Evolutionary conservation across 1,284 basidiomycete species (phyloP), one percentile per base, ranked within the genome.

Genomic region (Leccinum fallax): DNA sequence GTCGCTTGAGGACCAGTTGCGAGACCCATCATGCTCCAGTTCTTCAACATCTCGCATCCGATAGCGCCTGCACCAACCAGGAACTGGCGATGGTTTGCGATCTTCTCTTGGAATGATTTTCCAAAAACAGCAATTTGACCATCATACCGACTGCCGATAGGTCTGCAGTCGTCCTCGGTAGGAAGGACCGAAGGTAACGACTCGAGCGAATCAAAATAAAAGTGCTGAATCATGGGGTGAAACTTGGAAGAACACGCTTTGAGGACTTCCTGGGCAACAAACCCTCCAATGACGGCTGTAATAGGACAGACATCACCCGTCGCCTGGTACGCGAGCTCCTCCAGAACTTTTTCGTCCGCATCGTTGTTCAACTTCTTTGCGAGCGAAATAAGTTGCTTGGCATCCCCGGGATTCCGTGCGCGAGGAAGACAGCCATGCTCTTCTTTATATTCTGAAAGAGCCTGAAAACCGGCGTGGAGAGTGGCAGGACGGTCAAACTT

Each of bases 21-120:
- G 54, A 99, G 81, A 67, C 97, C 97, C 87, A 99, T 98, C 95
- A 99, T 95, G 70, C 93, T 92, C 97, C 97, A 99, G 79, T 99
- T 99, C 84, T 99, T 99, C 72, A 99, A 81, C 97, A 99, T 99
- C 80, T 99, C 97, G 74, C 98, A 99, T 26, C 97, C 97, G 75
- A 99, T 99, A 53, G 97, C 97, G 63, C 97, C 97, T 24, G 97
- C 91, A 8, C 97, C 97, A 58, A 99, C 97, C 32, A 99, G 85
- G 85, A 99, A 99, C 74, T 99, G 94, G 51, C 93, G 85, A 74
- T 94, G 89, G 73, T 94, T 93, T 58, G 88, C 85, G 63, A 99
- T 91, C 82, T 95, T 98, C 46, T 92, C 84, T 72, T 99, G 97
- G 88, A 99, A 99, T 2, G 79, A 76, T 74, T 87, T 92, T 19